Base-by-base conservation (phyloP, 139 green algal species). In the Tetradesmus obliquus region DNA sequence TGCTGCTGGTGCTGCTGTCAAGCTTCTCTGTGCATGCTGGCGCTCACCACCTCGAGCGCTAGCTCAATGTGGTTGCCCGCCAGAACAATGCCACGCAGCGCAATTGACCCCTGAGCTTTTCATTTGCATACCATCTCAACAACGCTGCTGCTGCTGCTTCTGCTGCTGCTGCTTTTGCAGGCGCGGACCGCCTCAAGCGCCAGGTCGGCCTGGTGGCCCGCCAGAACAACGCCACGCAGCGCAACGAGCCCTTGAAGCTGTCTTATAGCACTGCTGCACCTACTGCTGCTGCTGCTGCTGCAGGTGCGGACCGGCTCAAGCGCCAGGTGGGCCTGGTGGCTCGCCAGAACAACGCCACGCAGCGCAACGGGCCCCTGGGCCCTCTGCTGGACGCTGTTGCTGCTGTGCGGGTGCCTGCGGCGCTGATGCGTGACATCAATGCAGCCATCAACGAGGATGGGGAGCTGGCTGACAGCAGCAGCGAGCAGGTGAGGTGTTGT, bases 381-480 rank as follows among this genome's bases (percentile, higher is more conserved):
- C 92, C 90, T 51, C 91, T 96, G 90, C 85, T 95, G 71, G 83
- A 82, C 3, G 90, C 87, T 9, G 90, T 91, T 51, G 57, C 79
- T 3, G 17, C 6, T 7, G 13, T 95, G 19, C 6, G 8, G 87
- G 86, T 79, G 17, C 92, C 91, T n/a, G 72, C 62, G 5, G 87
- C 15, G 1, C 9, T 93, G 54, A 90, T 93, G 7, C 54, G 71
- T 0, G 88, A 82, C 13, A 94, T 96, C 54, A 54, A 24, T 4
- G 90, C 88, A 51, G 84, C 74, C 0, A 89, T 97, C 0, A 80
- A 91, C 1, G 95, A 97, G 53, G 91, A 94, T 62, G 94, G 93
- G 5, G 45, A 57, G 0, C 88, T 97, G 51, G n/a, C 84, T 4
- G 96, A 98, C 80, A 90, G 32, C 4, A 95, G 96, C 6, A 97